phyloP scores from a whole-genome alignment of 129 eudicot genomes.

The Gnaphalium uliginosum region DNA sequence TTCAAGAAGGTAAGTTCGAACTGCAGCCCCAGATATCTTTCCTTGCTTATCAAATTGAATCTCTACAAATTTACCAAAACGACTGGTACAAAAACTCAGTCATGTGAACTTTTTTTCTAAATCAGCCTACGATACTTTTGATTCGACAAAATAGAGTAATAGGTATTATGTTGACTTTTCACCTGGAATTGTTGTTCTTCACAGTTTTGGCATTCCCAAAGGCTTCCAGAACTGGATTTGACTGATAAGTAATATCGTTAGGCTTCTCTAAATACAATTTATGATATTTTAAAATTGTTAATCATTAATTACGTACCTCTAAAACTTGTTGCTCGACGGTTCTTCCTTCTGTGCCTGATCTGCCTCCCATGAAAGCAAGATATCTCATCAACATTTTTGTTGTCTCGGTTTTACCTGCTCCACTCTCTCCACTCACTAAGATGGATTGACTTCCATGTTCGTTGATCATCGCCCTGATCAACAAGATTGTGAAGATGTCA shows the following conservation, averaged over 20 bases:
- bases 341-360: slow-evolving; percentile 82
- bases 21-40: slow-evolving; percentile 97
- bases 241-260: slow-evolving; percentile 47
- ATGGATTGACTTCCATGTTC: slow-evolving; percentile 89
- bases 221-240: slow-evolving; percentile 97
- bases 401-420: slow-evolving; percentile 92
- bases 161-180: slow-evolving; percentile 24
- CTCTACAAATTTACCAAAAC: slow-evolving; percentile 99
- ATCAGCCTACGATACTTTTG: background rate
- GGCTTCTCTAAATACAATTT: slow-evolving; percentile 2
- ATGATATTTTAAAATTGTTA: background rate
- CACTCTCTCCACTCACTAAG: slow-evolving; percentile 94
- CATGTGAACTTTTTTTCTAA: slow-evolving; percentile 29
- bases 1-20: slow-evolving; percentile 92
- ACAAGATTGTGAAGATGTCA: background rate
- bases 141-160: slow-evolving; percentile 1
- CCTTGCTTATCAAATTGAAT: slow-evolving; percentile 89
- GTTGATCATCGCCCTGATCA: slow-evolving; percentile 63
- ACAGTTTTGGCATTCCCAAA: slow-evolving; percentile 98
- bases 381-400: slow-evolving; percentile 94
- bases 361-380: slow-evolving; percentile 93
- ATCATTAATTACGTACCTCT: slow-evolving; percentile 49
- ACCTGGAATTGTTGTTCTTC: slow-evolving; percentile 98
- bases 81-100: slow-evolving; percentile 72
- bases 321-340: slow-evolving; percentile 92